A percentile compares a stretch with the other conserved stretches of the same genome.
phyloP scores from a whole-genome alignment of 2,329 filamentous ascomycete genomes.

The Parastagonospora avenae region DNA sequence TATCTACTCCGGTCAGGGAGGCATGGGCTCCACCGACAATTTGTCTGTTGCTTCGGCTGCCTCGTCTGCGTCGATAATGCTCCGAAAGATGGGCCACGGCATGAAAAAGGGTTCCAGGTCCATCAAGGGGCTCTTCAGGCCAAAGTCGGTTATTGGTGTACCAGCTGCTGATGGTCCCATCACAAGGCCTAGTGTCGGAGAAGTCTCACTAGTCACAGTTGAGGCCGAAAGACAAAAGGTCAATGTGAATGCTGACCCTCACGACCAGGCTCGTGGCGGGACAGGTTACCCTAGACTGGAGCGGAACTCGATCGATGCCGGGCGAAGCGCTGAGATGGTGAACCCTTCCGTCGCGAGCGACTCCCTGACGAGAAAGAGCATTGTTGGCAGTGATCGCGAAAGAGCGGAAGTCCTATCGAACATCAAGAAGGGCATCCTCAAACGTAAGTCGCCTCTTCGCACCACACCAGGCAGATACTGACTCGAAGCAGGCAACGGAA shows the following conservation, averaged over 20 bases:
- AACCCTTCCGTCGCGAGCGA: slow-evolving; percentile 51
- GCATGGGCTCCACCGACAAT: slow-evolving; percentile 94
- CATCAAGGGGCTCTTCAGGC: slow-evolving; percentile 90
- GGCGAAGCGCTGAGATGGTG: slow-evolving; percentile 52
- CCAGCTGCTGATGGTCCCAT: slow-evolving; percentile 71
- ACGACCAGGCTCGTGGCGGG: slow-evolving; percentile 70
- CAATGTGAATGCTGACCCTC: slow-evolving; percentile 74
- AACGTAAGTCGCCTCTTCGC: slow-evolving; percentile 64
- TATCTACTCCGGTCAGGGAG: slow-evolving; percentile 87
- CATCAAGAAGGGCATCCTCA: slow-evolving; percentile 93
- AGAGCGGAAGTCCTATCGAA: slow-evolving; percentile 89
- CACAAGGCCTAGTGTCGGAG: slow-evolving; percentile 72
- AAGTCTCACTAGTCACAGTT: slow-evolving; percentile 93
- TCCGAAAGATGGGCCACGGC: slow-evolving; percentile 98
- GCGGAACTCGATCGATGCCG: slow-evolving; percentile 76
- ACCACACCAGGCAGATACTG: slow-evolving; percentile 8
- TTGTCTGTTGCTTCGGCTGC: slow-evolving; percentile 88
- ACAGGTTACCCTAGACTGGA: slow-evolving; percentile 86
- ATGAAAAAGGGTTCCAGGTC: slow-evolving; percentile 93
- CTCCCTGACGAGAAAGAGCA: slow-evolving; percentile 74
- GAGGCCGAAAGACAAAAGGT: slow-evolving; percentile 89
- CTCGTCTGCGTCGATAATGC: slow-evolving; percentile 89
- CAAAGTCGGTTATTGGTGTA: slow-evolving; percentile 86
- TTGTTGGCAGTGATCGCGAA: slow-evolving; percentile 87
- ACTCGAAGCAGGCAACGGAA: slow-evolving; percentile 47